Conservation (phyloP, 2,329 filamentous ascomycete species). For the Aspergillus puulaauensis region DNA sequence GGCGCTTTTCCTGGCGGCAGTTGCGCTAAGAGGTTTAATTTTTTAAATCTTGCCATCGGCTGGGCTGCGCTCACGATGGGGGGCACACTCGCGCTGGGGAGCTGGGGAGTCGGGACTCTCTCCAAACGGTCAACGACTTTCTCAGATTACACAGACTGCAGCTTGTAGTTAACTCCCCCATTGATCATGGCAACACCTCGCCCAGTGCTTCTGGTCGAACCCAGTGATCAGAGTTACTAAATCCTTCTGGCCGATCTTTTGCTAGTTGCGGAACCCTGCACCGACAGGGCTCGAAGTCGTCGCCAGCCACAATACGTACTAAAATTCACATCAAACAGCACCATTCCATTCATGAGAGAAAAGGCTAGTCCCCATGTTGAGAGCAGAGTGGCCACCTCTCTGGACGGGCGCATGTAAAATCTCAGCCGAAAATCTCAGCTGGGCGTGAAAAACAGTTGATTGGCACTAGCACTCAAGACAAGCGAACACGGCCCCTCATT, state of each 20-base stretch:
- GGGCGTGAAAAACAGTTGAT: neutral
- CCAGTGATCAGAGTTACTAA: neutral
- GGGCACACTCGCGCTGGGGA: too few relatives aligned
- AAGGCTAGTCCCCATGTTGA: neutral
- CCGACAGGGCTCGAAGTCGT: neutral
- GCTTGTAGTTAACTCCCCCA: too few relatives aligned
- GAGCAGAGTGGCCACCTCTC: neutral
- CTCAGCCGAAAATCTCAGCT: neutral
- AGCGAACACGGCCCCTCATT: neutral
- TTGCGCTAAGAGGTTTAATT: constrained; percentile 14
- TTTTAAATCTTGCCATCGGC: constrained; percentile 3
- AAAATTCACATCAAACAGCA: neutral
- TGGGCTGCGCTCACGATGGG: neutral
- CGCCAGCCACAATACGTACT: neutral
- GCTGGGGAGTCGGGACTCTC: too few relatives aligned
- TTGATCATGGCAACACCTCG: too few relatives aligned
- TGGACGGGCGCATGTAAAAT: constrained; percentile 5
- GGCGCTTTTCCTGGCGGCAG: constrained; percentile 12
- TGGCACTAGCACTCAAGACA: neutral
- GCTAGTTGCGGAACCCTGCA: neutral
- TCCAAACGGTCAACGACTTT: too few relatives aligned
- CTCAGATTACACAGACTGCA: too few relatives aligned
- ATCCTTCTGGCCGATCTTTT: constrained; percentile 1
- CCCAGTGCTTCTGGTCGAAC: too few relatives aligned
- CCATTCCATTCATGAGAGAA: neutral